Base-by-base conservation (phyloP, 495 filamentous ascomycete species). In the Ascobolus immersus region DNA sequence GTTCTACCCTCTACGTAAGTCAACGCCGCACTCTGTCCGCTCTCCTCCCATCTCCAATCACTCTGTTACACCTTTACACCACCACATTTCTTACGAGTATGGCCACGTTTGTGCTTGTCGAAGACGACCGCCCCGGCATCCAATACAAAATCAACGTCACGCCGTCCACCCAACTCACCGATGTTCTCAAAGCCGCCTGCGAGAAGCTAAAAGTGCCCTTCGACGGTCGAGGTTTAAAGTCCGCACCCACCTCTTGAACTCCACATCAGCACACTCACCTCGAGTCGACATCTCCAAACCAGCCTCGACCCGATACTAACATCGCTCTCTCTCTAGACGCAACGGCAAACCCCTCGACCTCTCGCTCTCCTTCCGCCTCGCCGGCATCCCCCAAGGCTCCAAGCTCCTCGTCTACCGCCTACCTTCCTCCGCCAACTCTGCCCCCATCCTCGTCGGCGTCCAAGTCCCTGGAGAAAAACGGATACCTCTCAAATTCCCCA, bases 321-420 rank as follows among this genome's bases (percentile, higher is more conserved):
- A n/a, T n/a, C n/a, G n/a, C n/a, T n/a, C n/a, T n/a, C n/a, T n/a
- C n/a, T n/a, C n/a, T 38, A 80, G 76, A 43, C 60, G 81, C 43
- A 81, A 77, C 48, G 71, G 76, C 44, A 86, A 82, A 47, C 59
- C 68, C 19, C 53, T 96, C 9, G 79, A 93, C 47, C 61, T 94
- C 5, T 82, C 80, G 9, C 64, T 73, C 14, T 69, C 73, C 21
- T 74, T 77, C 51, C 73, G 84, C 12, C 73, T 86, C 20, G 76
- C 82, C 1, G 81, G 80, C 35, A 68, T 96, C 9, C 59, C 60
- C 5, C 65, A 77, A 10, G 86, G 86, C 20, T 81, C 86, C 17
- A 91, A 89, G 42, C 64, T 96, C 13, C 80, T 94, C 42, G 73
- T 94, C 32, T 71, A 91, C n/a, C 67, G 73, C 38, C 62, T n/a